Percentiles rank a stretch among this genome's conserved stretches.
These are phyloP conservation scores for Colletotrichum sp. DNA, from an alignment of 2,329 filamentous ascomycete genomes.

Conservation along the genomic window DNA sequence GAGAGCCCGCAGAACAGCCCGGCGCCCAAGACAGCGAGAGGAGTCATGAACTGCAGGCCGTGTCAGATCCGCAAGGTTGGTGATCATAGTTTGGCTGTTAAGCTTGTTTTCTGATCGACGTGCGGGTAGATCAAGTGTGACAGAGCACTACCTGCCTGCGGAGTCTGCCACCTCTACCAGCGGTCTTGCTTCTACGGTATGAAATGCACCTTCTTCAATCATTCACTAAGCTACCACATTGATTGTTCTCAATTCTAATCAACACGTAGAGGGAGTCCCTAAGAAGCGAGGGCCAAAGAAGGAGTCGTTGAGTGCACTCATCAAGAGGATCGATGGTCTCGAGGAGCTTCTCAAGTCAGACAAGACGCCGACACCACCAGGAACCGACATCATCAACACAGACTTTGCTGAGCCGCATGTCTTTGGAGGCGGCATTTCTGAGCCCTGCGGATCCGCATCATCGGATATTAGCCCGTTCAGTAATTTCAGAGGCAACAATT, in stretches of 20 bases:
- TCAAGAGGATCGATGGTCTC: conserved; percentile 11
- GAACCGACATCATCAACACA: neutral
- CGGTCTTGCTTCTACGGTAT: conserved; percentile 15
- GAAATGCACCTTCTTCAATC: neutral
- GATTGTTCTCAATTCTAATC: neutral
- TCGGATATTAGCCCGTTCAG: conserved; percentile 6
- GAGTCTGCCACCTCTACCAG: conserved; percentile 17
- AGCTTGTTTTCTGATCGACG: conserved; percentile 15
- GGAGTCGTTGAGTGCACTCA: conserved; percentile 12
- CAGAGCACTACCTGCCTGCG: conserved; percentile 14
- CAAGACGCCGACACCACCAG: conserved; percentile 6
- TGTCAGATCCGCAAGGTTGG: conserved; percentile 11
- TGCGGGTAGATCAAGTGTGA: conserved; percentile 17
- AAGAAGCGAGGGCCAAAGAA: conserved; percentile 16
- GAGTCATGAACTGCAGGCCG: conserved; percentile 17
- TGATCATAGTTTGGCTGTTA: neutral
- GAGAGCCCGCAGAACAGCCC: conserved; percentile 10
- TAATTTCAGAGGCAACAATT: neutral
- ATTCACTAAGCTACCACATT: neutral
- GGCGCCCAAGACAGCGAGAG: neutral
- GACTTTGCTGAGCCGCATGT: neutral
- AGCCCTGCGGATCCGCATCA: neutral
- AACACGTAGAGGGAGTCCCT: neutral
- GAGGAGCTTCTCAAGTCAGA: conserved; percentile 18
- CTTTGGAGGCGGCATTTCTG: neutral